Conservation (phyloP, 768 basidiomycete species). For the Termitomyces sp. region DNA sequence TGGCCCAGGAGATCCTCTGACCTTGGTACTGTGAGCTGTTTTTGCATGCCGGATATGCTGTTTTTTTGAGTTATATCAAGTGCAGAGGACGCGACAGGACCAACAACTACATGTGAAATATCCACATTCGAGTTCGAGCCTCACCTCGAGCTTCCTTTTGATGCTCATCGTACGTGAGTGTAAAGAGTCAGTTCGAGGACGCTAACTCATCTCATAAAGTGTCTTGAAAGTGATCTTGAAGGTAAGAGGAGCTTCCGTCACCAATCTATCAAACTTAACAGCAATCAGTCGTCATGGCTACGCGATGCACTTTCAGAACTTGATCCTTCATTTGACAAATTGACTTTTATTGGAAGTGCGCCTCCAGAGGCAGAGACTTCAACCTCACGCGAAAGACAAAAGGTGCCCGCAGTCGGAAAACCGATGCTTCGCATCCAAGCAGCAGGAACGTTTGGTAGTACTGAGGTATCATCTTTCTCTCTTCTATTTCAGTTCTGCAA, state of each 20-base stretch:
- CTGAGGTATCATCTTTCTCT: constrained; percentile 52
- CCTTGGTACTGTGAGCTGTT: constrained; percentile 66
- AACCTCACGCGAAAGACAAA: constrained; percentile 18
- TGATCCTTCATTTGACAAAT: constrained; percentile 81
- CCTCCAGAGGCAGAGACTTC: constrained; percentile 25
- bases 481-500: not conserved
- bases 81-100: constrained; percentile 75
- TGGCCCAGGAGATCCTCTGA: constrained; percentile 76
- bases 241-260: constrained; percentile 30
- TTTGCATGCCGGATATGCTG: not conserved
- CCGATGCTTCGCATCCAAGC: constrained; percentile 81
- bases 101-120: constrained; percentile 85
- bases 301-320: constrained; percentile 90
- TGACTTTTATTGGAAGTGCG: constrained; percentile 81
- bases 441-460: constrained; percentile 78
- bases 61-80: constrained; percentile 29
- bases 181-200: not conserved
- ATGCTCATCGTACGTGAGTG: constrained; percentile 57
- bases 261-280: not conserved
- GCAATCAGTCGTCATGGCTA: constrained; percentile 77
- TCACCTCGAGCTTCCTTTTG: constrained; percentile 75
- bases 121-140: constrained; percentile 83
- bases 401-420: constrained; percentile 29
- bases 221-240: constrained; percentile 84
- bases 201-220: constrained; percentile 31